Percentiles rank a stretch among this genome's conserved stretches.
Evolutionary conservation across 73 alveolate genomes (phyloP).

Genomic region (Loxodes magnus): DNA sequence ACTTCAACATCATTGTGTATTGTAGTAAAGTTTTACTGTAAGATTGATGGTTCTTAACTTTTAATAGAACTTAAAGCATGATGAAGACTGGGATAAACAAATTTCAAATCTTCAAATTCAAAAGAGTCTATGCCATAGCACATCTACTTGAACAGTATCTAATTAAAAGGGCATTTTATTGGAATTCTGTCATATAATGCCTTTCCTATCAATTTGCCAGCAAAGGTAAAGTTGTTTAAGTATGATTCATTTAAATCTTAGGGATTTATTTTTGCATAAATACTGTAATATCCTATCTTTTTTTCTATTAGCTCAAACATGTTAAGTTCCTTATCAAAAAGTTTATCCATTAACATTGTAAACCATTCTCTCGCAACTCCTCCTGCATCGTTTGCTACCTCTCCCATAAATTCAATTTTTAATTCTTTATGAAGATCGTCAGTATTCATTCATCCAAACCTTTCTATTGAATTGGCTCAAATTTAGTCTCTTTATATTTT

Average conservation of each 20-base stretch:
- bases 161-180: slow-evolving; percentile 63
- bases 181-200: slow-evolving; percentile 82
- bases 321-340: slow-evolving; percentile 4
- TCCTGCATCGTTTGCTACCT: slow-evolving; percentile 43
- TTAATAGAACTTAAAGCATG: slow-evolving; percentile 26
- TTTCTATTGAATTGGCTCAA: slow-evolving; percentile 15
- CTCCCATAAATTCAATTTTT: slow-evolving; percentile 31
- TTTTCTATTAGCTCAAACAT: slow-evolving; percentile 18
- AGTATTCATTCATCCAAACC: slow-evolving; percentile 5
- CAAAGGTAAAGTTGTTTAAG: slow-evolving; percentile 35
- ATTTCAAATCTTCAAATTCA: slow-evolving; percentile 46
- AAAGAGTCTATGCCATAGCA: slow-evolving; percentile 62
- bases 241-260: too few relatives aligned
- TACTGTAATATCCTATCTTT: slow-evolving; percentile 16
- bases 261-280: slow-evolving; percentile 11
- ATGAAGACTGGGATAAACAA: slow-evolving; percentile 32
- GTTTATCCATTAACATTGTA: not conserved
- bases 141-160: slow-evolving; percentile 48
- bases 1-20: slow-evolving; percentile 47
- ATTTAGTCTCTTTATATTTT: slow-evolving; percentile 14
- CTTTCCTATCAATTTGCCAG: slow-evolving; percentile 79
- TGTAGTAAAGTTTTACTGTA: slow-evolving; percentile 27
- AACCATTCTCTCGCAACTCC: slow-evolving; percentile 46
- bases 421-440: slow-evolving; percentile 31
- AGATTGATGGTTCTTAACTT: too few relatives aligned